Percentiles rank a stretch among this genome's conserved stretches.
phyloP scores from a whole-genome alignment of 2,329 filamentous ascomycete genomes.

The Claviceps cyperi region DNA sequence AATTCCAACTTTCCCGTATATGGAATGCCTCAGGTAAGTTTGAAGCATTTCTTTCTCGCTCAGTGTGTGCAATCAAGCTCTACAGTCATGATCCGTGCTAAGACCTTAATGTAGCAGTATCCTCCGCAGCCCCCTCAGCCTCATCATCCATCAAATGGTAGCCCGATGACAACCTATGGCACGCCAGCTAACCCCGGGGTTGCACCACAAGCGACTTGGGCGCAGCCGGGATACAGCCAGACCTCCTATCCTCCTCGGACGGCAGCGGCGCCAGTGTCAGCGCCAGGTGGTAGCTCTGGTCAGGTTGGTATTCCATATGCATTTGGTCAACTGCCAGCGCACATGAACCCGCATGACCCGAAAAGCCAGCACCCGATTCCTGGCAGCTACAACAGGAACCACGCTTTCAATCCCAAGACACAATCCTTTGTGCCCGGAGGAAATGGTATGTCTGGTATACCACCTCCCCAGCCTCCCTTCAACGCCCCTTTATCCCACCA shows the following conservation, averaged over 20 bases:
- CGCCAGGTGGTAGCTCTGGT: conserved; percentile 14
- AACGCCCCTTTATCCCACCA: conserved; percentile 34
- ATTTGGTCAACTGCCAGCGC: conserved; percentile 63
- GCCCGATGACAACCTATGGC: conserved; percentile 23
- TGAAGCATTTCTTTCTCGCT: not conserved
- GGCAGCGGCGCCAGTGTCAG: conserved; percentile 10
- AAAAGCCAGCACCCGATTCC: conserved; percentile 71
- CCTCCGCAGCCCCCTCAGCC: conserved; percentile 15
- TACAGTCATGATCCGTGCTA: not conserved
- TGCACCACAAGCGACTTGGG: conserved; percentile 22
- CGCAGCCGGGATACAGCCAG: conserved; percentile 20
- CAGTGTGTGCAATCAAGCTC: not conserved
- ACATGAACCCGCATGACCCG: conserved; percentile 54
- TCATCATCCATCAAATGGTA: conserved; percentile 19
- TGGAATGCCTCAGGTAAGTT: conserved; percentile 29
- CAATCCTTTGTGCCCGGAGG: conserved; percentile 70
- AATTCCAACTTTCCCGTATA: conserved; percentile 31
- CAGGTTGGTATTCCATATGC: conserved; percentile 44
- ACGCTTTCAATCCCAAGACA: conserved; percentile 86
- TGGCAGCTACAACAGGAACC: conserved; percentile 62
- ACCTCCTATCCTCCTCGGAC: conserved; percentile 18
- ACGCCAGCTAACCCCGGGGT: conserved; percentile 17
- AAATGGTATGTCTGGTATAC: conserved; percentile 33
- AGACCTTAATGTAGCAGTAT: conserved; percentile 13
- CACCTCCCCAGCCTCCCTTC: conserved; percentile 32